Base-by-base conservation (phyloP, 441 rosid species). In the Syzygium malaccense region DNA sequence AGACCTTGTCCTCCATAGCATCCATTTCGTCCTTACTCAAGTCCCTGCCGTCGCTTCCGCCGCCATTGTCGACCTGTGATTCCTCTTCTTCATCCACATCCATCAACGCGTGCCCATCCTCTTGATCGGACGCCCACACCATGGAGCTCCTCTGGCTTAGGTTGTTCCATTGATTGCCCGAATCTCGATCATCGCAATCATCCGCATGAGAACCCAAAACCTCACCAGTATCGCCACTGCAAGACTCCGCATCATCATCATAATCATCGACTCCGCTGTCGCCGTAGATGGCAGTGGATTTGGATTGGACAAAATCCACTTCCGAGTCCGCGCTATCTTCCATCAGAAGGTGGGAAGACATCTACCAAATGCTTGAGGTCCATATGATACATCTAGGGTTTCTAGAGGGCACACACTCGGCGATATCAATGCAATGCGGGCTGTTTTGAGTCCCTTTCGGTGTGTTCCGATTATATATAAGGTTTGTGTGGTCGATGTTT, bases 241-340 rank as follows among this genome's bases (percentile, higher is more conserved):
- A 93, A 32, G 96, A 95, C 90, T 94, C 94, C 1, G 96, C 97
- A 89, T 91, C 93, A 85, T 80, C 92, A 15, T 3, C 86, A 8
- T 4, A 32, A 13, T 55, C 68, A n/a, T n/a, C 33, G 9, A 0
- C 71, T 14, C 17, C 49, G 20, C 66, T 62, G 83, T 26, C 12
- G 12, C 14, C 84, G 64, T 86, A 87, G 78, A 37, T 87, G 53
- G 11, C 60, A 14, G 23, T 1, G 54, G 23, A 64, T 85, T 64
- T 57, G 83, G 49, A n/a, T 57, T 48, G 32, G 37, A 54, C 91
- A 55, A 78, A 88, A 41, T 92, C 92, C 1, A 53, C 85, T 88
- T 92, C 95, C 0, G 96, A 94, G 88, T 95, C 97, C 56, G 93
- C 96, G 3, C 90, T 88, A 11, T 92, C 94, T 88, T 94, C 97